Base-by-base conservation (phyloP, 2,329 filamentous ascomycete species). In the Monilinia polystroma region DNA sequence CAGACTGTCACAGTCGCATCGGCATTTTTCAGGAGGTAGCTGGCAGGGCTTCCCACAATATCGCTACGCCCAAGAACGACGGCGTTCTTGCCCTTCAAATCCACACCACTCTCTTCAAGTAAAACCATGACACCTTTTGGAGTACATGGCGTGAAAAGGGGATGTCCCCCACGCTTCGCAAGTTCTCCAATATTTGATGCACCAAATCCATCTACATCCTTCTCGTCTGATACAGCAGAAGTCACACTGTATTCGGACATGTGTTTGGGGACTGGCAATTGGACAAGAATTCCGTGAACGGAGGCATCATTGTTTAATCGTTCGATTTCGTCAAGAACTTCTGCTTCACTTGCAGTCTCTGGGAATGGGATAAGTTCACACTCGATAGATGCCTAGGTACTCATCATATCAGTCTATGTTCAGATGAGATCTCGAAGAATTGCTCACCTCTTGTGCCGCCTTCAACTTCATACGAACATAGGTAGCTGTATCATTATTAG, bases 401-500 rank as follows among this genome's bases (percentile, higher is more conserved):
- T 62, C 70, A 66, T 71, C 70, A 76, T 51, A 58, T 41, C 60
- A 52, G 26, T 16, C 4, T 53, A 29, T 32, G 53, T 56, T 63
- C 2, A 16, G 52, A 23, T 52, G 58, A 72, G 7, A 38, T 38
- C 7, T 70, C 67, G 66, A 70, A 66, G 58, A 10, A 62, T 47
- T 54, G 60, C 81, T 73, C 82, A 93, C 91, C 85, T 98, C 95
- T 78, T 91, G 84, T 67, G 95, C 95, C 72, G 95, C 95, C 85
- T 97, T 99, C 76, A 97, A 82, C 83, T 99, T 99, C 95, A 99
- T 99, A 81, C 93, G 93, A 80, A 99, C 94, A 90, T 99, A 99
- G 63, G 94, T 98, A 76, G 89, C 91, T 94, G 70, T 67, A 67
- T 18, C 4, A 23, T 51, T 23, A 51, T 65, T 18, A 58, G 53